These are phyloP conservation scores for Arachis stenosperma DNA, from an alignment of 306 rosid genomes.

Conservation along the genomic window DNA sequence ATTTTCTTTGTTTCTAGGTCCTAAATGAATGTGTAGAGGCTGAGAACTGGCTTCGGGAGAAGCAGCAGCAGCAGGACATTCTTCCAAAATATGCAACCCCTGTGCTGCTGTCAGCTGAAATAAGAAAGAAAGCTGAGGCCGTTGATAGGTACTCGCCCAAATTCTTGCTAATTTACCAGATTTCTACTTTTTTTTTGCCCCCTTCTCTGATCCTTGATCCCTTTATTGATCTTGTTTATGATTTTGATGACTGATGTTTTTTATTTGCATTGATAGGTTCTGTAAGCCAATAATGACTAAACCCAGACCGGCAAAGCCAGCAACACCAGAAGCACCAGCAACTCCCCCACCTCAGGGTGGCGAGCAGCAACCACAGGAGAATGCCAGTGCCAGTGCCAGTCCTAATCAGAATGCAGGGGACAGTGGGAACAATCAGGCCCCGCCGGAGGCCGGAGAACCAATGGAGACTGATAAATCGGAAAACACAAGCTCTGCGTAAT, in stretches of 20 bases:
- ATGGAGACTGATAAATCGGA: slow-evolving; percentile 87
- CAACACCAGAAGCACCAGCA: slow-evolving; percentile 60
- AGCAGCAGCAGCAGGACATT: slow-evolving; percentile 66
- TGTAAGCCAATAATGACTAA: slow-evolving; percentile 87
- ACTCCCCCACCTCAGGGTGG: slow-evolving; percentile 52
- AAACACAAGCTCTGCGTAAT: slow-evolving; percentile 52
- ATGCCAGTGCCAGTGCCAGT: slow-evolving; percentile 14
- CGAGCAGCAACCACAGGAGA: slow-evolving; percentile 43
- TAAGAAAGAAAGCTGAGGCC: slow-evolving; percentile 79
- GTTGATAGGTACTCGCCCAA: slow-evolving; percentile 65
- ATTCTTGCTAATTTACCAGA: background rate
- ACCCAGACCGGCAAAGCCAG: slow-evolving; percentile 81
- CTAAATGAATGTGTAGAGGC: slow-evolving; percentile 78
- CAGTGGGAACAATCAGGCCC: slow-evolving; percentile 43
- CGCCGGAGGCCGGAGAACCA: slow-evolving; percentile 58
- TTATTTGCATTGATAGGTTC: slow-evolving; percentile 49
- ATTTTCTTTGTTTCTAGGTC: slow-evolving; percentile 51
- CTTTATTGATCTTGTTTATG: background rate
- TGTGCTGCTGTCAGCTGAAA: slow-evolving; percentile 71
- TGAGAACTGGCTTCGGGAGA: slow-evolving; percentile 90
- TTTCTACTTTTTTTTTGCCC: background rate
- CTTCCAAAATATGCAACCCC: slow-evolving; percentile 82
- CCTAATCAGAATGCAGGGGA: slow-evolving; percentile 45
- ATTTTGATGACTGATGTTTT: background rate
- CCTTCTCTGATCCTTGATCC: background rate